A percentile compares a stretch with the other conserved stretches of the same genome.
phyloP scores from a whole-genome alignment of 257 asterid species.

The Coffea eugenioides region DNA sequence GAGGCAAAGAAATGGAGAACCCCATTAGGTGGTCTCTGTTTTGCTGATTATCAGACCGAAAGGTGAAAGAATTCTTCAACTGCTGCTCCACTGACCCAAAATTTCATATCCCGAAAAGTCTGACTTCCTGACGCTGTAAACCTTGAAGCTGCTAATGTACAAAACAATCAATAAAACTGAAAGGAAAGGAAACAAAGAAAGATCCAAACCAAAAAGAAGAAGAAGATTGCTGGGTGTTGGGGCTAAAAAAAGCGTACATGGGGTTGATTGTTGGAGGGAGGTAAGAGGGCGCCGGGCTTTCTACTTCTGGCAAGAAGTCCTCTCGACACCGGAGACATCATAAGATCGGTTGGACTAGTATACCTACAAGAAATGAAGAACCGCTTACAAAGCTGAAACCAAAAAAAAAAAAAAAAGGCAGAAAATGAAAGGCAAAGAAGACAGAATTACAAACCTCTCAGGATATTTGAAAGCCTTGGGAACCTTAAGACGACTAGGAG shows the following conservation, averaged over 20 bases:
- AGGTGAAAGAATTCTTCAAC: not conserved
- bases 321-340: conserved; percentile 66
- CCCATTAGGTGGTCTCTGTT: too few relatives aligned
- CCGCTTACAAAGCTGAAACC: not conserved
- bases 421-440: not conserved
- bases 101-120: conserved; percentile 20
- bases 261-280: conserved; percentile 17
- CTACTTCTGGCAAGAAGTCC: conserved; percentile 47
- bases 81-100: conserved; percentile 5
- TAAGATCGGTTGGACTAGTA: conserved; percentile 71
- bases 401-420: not conserved
- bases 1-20: not conserved
- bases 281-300: not conserved
- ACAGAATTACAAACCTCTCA: conserved; percentile 40
- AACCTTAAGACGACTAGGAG: conserved; percentile 58
- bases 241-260: not conserved
- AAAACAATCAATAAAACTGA: not conserved
- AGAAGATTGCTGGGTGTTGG: not conserved
- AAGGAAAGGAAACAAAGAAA: not conserved
- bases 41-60: not conserved
- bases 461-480: conserved; percentile 66
- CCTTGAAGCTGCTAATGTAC: conserved; percentile 33
- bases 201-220: too few relatives aligned
- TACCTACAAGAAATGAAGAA: conserved; percentile 36
- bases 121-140: conserved; percentile 22